Evolutionary conservation across 176 grass and related monocot genomes (phyloP), one percentile per base, ranked within the genome.

Genomic region (Saccharum spontaneum): DNA sequence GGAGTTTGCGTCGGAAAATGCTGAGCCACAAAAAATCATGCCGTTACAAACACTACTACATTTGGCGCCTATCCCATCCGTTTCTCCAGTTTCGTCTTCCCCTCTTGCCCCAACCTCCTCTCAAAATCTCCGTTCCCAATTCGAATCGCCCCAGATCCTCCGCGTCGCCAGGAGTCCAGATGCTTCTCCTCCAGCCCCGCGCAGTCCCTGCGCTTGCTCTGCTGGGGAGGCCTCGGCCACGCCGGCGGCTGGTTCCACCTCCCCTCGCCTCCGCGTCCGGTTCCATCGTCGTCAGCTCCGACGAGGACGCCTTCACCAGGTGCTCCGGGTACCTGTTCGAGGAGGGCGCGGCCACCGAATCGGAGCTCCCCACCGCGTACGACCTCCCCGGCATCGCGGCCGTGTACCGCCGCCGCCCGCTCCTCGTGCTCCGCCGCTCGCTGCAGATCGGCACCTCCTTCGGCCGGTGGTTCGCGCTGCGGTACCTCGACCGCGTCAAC

Each of bases 231-330:
- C 45, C 80, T 7, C 71, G 43, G 82, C 77, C 69, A 68, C 75
- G 88, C 15, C 67, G 79, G 52, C 77, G 84, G 1, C 69, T 24
- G 17, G 18, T 22, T 14, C 66, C 15, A 11, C 66, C 61, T 15
- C 81, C 86, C 5, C 67, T 46, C 33, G 65, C 86, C 52, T 48
- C 92, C 30, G 31, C 41, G 8, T 22, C 83, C 5, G 34, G 16
- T 8, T 86, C 71, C 71, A 34, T 70, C 80, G 79, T 31, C 0
- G 75, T 68, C 8, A 61, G 4, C 31, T 22, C 79, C 55, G 90
- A 91, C 17, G 96, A 92, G 80, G 96, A 98, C 76, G 83, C 91
- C 16, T 98, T 98, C 89, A 98, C 96, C 69, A 95, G 89, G 71
- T 90, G 94, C 86, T 95, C 91, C 2, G 93, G 96, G 4, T 98